These are phyloP conservation scores for Hypoxylon cercidicola DNA, from an alignment of 495 filamentous ascomycete genomes.

Conservation along the genomic window DNA sequence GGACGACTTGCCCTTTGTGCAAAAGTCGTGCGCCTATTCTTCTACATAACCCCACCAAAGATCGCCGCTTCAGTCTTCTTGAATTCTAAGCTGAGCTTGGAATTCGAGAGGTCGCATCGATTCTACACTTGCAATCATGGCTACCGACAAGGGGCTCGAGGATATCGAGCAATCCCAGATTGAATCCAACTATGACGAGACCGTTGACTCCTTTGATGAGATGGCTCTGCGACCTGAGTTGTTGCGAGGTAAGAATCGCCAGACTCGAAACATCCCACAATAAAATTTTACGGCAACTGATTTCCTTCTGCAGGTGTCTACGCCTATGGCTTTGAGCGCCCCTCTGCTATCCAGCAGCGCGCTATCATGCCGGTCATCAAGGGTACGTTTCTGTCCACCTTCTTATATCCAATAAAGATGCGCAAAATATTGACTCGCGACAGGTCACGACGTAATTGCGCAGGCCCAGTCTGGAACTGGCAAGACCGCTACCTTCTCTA, in stretches of 20 bases:
- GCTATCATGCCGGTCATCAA: slow-evolving; percentile 99
- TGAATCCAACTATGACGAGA: slow-evolving; percentile 99
- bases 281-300: slow-evolving; percentile 28
- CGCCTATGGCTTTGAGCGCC: slow-evolving; percentile 99
- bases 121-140: slow-evolving; percentile 85
- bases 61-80: slow-evolving; percentile 54
- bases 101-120: slow-evolving; percentile 68
- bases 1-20: slow-evolving; percentile 51
- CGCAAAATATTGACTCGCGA: slow-evolving; percentile 45
- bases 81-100: slow-evolving; percentile 73
- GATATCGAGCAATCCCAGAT: slow-evolving; percentile 91
- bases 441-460: slow-evolving; percentile 97
- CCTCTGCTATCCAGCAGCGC: slow-evolving; percentile 99
- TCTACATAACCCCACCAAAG: slow-evolving; percentile 56
- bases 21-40: slow-evolving; percentile 54
- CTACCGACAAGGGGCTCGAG: slow-evolving; percentile 95
- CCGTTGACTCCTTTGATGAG: slow-evolving; percentile 97
- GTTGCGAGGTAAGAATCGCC: slow-evolving; percentile 80
- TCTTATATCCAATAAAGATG: slow-evolving; percentile 26
- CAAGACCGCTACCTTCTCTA: slow-evolving; percentile 99
- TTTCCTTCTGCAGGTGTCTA: slow-evolving; percentile 78
- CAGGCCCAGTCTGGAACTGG: slow-evolving; percentile 99
- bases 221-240: slow-evolving; percentile 98
- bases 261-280: slow-evolving; percentile 3
- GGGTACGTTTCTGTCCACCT: slow-evolving; percentile 70